Conservation (phyloP, 2,329 filamentous ascomycete genomes). For the Monosporascus sp. region DNA sequence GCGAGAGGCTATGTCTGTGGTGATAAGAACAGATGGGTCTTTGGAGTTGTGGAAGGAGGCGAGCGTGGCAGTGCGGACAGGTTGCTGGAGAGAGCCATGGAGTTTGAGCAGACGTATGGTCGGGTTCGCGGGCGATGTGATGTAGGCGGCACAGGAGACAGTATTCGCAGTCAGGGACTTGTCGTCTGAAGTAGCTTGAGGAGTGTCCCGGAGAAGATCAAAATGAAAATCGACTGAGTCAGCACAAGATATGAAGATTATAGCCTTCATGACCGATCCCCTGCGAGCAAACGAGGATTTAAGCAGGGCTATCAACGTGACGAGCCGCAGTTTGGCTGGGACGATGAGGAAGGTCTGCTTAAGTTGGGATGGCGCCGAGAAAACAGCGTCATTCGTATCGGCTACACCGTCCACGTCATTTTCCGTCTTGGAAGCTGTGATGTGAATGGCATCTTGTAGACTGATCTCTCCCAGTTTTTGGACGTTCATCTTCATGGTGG, state of each 20-base stretch:
- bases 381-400: conserved; percentile 51
- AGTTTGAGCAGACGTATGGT: conserved; percentile 75
- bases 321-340: conserved; percentile 83
- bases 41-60: conserved; percentile 70
- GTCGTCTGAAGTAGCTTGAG: conserved; percentile 18
- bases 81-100: conserved; percentile 86
- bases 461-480: conserved; percentile 92
- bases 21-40: conserved; percentile 77
- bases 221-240: conserved; percentile 98
- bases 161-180: conserved; percentile 47
- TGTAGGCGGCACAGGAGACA: conserved; percentile 62
- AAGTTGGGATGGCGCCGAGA: conserved; percentile 83
- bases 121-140: conserved; percentile 71
- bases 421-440: conserved; percentile 60
- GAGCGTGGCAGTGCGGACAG: conserved; percentile 81
- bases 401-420: conserved; percentile 41
- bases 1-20: conserved; percentile 92
- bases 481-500: conserved; percentile 97
- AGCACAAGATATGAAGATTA: conserved; percentile 94
- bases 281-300: conserved; percentile 84
- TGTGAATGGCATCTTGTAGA: conserved; percentile 84
- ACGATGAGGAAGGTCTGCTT: conserved; percentile 88
- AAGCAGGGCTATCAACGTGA: conserved; percentile 78
- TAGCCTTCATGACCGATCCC: conserved; percentile 92
- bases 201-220: conserved; percentile 60